These are phyloP conservation scores for Atkinsonella texensis DNA, from an alignment of 2,329 filamentous ascomycete species.

Conservation along the genomic window DNA sequence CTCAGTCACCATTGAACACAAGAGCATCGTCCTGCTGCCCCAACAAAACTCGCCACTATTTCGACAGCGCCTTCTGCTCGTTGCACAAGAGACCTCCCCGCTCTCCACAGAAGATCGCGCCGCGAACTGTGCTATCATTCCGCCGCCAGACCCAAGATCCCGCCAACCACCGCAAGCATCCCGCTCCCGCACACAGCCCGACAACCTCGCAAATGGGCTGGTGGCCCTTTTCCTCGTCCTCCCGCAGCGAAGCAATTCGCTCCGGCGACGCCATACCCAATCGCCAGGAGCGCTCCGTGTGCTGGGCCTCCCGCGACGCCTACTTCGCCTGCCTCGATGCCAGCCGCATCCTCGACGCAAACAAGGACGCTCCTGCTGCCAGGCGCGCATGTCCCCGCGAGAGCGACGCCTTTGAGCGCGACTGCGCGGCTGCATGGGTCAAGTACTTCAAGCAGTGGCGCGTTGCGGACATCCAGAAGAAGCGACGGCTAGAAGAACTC, in stretches of 20 bases:
- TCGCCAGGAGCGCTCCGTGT: constrained; percentile 65
- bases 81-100: too few species aligned
- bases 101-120: too few species aligned
- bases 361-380: constrained; percentile 29
- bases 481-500: constrained; percentile 64
- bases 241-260: constrained; percentile 37
- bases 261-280: constrained; percentile 61
- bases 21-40: too few species aligned
- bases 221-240: constrained; percentile 32
- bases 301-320: constrained; percentile 80
- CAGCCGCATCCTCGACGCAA: constrained; percentile 63
- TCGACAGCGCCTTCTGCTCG: too few species aligned
- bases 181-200: constrained; percentile 3
- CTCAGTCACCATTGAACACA: too few species aligned
- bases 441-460: constrained; percentile 97
- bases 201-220: constrained; percentile 29
- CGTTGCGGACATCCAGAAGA: constrained; percentile 83
- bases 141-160: too few species aligned
- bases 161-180: background rate
- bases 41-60: too few species aligned
- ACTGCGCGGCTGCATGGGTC: constrained; percentile 88
- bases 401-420: constrained; percentile 56
- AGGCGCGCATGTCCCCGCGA: constrained; percentile 28
- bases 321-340: constrained; percentile 85
- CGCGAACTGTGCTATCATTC: too few species aligned